Base-by-base conservation (phyloP, 164 flowering plant species). In the Stephania japonica region DNA sequence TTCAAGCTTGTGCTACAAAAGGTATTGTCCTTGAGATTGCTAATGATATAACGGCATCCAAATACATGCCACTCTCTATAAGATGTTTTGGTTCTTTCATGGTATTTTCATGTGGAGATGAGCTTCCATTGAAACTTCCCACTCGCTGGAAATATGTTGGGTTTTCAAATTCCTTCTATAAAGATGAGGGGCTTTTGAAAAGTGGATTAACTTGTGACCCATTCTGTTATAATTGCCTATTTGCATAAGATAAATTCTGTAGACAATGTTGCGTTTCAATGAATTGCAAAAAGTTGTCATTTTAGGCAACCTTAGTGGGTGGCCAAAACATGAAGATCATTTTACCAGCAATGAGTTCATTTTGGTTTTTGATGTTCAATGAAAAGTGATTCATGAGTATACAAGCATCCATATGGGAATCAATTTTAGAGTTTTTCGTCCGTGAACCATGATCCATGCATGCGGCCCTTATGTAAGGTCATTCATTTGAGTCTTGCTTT, bases 1-100 rank as follows among this genome's bases (percentile, higher is more conserved):
- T 95, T 95, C 85, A 93, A 91, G 86, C 85, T 93, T 79, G 99
- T 95, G 12, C 67, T 95, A 83, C 87, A 86, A 77, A 90, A 91
- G 98, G 99, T 95, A 83, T 67, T 27, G 8, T 42, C 66, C 11
- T 61, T n/a, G 4, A 41, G 62, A 56, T 21, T 59, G 64, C 2
- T 21, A 50, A 6, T 38, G 70, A 41, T 53, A 25, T 38, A 38
- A 9, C 6, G 42, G 27, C 78, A 71, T 43, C 21, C 50, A 24
- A 32, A 7, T n/a, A 27, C 7, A 42, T 16, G 70, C 62, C 49
- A 67, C 56, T 61, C 4, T 42, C 65, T 27, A 68, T 26, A 69
- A 16, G 3, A 67, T 59, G 10, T 59, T 59, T 21, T 8, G 64
- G 64, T n/a, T 59, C 64, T 59, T 12, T 14, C 53, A 47, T 47